Evolutionary conservation across 495 filamentous ascomycete genomes (phyloP), one percentile per base, ranked within the genome.

Genomic region (Usnea hakonensis): DNA sequence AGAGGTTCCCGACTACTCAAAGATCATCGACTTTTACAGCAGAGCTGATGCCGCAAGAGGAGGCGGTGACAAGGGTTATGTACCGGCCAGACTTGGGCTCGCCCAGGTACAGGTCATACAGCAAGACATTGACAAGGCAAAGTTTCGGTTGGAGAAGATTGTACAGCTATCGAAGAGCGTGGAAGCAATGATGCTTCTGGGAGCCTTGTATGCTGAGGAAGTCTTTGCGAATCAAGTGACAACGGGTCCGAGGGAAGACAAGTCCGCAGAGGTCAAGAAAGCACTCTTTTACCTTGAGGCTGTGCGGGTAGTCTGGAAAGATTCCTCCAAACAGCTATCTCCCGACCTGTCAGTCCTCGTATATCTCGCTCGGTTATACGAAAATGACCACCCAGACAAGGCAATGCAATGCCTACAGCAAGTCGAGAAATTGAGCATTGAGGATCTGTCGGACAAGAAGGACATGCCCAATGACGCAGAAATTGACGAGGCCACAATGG

Each of bases 91-190:
- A 73, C 91, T 98, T 66, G 95, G 93, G 43, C 81, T 84, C 9
- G 90, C 94, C 1, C 94, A 98, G 74, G 83, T 96, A 65, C 88
- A 89, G 48, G 86, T 95, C 37, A 69, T 91, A 30, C 89, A 88
- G 72, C 86, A 84, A 59, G 92, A 98, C 65, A 81, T 88, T 46
- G 90, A 91, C 60, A 90, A 90, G 44, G 95, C 94, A 17, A 97
- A 97, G 73, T 91, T 96, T 67, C 84, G 88, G 21, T 78, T 98
- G 30, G 94, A 98, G 71, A 95, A 95, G 76, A 90, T 97, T 61
- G 85, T 96, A 33, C 89, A 91, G 69, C 83, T 87, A 52, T 81
- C 86, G 1, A 95, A 90, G 70, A 95, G 83, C 66, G 76, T 90
- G n/a, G 94, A 97, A 70, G 90, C 90, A 8, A 92, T 93, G 87